Base-by-base conservation (phyloP, 177 flowering plant genomes). In the Vitis hybrid region DNA sequence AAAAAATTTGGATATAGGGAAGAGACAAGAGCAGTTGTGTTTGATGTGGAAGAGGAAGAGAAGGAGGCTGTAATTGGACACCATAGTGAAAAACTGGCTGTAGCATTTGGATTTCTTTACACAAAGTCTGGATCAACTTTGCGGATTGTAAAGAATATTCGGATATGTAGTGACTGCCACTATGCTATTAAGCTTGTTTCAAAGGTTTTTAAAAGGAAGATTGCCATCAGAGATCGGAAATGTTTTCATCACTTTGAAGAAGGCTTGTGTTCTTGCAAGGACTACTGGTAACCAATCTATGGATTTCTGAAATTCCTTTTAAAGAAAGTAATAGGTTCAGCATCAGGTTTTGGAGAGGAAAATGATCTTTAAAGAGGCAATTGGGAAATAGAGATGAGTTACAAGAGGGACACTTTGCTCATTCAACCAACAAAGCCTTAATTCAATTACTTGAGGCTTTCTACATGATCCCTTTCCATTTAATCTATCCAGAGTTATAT, bases 41-140 rank as follows among this genome's bases (percentile, higher is more conserved):
- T 65, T 19, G 67, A 65, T 65, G 67, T 65, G 12, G 67, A 65
- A 50, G 67, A 65, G 31, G 67, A 49, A 26, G 67, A 65, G 67
- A 65, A 50, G 56, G 56, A 65, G 12, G 18, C 56, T 50, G 21
- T 65, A 26, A 49, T 65, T 18, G 55, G 67, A 26, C 21, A 49
- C 12, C 67, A 65, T 39, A 65, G 67, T 65, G 67, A 65, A 56
- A 65, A 51, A 65, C 67, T 65, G 55, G 67, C 67, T 19, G 33
- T 49, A 29, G 67, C 67, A 8, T 65, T 65, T 50, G 67, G 56
- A 29, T 13, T 65, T 18, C 12, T 65, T 2, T 19, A 11, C 31
- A 65, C 67, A 50, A 50, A 19, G 45, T 56, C 67, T n/a, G 56
- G 55, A 10, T 49, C 67, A 50, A 21, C 13, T 6, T 50, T 61